Percentiles rank a stretch among this genome's conserved stretches.
Conservation (phyloP, 2,329 filamentous ascomycete species). For the Rhexocercosporidium sp. region DNA sequence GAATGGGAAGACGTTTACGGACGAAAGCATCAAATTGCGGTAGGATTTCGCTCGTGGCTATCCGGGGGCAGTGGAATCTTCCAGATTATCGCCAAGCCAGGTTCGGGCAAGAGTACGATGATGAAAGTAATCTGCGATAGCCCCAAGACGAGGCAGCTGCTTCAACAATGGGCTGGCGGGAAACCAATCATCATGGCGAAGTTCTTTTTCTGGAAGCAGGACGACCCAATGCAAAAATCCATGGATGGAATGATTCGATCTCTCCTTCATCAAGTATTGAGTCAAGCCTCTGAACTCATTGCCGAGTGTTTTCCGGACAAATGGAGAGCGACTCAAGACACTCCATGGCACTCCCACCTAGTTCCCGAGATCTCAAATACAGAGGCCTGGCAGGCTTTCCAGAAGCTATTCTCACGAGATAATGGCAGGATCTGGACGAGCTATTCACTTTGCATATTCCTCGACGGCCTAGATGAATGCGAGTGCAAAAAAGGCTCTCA, state of each 20-base stretch:
- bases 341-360: background rate
- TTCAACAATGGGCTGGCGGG: background rate
- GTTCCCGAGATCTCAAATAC: background rate
- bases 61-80: background rate
- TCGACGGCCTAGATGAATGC: background rate
- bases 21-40: background rate
- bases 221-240: background rate
- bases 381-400: background rate
- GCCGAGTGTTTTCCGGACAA: background rate
- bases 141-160: background rate
- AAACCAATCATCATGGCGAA: background rate
- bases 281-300: background rate
- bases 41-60: background rate
- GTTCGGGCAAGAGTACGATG: background rate
- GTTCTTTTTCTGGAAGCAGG: background rate
- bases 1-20: background rate
- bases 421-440: background rate
- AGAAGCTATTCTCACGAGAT: background rate
- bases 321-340: background rate
- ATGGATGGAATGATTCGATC: background rate
- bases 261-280: background rate
- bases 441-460: background rate
- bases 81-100: background rate
- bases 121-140: background rate
- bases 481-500: background rate